phyloP scores from a whole-genome alignment of 257 asterid species.

The Parsonsia alboflavescens region DNA sequence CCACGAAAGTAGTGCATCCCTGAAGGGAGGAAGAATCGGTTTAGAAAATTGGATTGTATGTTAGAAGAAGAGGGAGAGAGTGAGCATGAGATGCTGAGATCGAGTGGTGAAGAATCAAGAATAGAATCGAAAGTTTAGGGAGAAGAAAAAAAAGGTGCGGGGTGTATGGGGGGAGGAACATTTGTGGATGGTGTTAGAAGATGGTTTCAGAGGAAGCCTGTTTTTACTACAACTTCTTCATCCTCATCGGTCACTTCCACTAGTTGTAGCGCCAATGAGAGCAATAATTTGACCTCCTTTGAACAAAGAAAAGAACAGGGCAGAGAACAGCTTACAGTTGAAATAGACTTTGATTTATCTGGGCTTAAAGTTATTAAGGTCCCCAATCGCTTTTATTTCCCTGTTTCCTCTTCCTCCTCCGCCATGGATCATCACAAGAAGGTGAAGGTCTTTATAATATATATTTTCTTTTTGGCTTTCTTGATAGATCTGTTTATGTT shows the following conservation, averaged over 20 bases:
- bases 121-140: conserved; percentile 31
- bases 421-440: conserved; percentile 76
- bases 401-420: conserved; percentile 27
- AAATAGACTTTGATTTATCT: conserved; percentile 60
- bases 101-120: conserved; percentile 39
- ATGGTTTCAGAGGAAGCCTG: conserved; percentile 50
- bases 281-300: conserved; percentile 21
- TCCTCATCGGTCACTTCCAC: conserved; percentile 22
- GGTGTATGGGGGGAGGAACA: conserved; percentile 84
- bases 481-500: conserved; percentile 4
- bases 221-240: conserved; percentile 18
- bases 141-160: conserved; percentile 14
- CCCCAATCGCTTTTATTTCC: conserved; percentile 56
- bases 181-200: conserved; percentile 92
- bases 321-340: conserved; percentile 23
- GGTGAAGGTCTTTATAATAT: conserved; percentile 57
- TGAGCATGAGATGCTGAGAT: conserved; percentile 27
- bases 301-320: not conserved
- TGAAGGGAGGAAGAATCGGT: conserved; percentile 21
- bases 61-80: conserved; percentile 18
- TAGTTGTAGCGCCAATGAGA: conserved; percentile 32
- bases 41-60: conserved; percentile 23
- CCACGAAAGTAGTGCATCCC: conserved; percentile 3
- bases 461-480: not conserved
- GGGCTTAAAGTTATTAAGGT: conserved; percentile 60